Base-by-base conservation (phyloP, 2,329 filamentous ascomycete species). In the Fusarium tricinctum region DNA sequence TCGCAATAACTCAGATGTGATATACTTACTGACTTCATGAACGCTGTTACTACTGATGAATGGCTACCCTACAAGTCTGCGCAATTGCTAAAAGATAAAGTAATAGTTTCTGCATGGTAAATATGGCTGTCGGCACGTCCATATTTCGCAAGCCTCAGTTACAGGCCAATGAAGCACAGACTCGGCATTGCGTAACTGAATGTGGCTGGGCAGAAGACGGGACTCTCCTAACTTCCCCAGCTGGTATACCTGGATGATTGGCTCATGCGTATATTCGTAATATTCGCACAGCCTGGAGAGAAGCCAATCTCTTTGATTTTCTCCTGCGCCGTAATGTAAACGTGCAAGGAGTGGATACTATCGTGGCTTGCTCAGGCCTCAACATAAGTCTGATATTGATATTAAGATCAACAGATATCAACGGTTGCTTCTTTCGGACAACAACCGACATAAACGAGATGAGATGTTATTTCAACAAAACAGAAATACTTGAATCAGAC, bases 381-480 rank as follows among this genome's bases (percentile, higher is more conserved):
- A n/a, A 38, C 15, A 33, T 9, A 15, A 56, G 32, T 40, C 28
- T 44, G 17, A 60, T 35, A 68, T 69, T 69, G 39, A 60, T 35
- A 68, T 69, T 70, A 33, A 23, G 66, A 68, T 70, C 62, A 56
- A 48, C 52, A 58, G 22, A 26, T 43, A 50, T 30, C 33, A 66
- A 49, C 43, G 42, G 51, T 33, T 23, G 28, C 42, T 38, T 48
- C 22, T 47, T 53, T 35, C 39, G 28, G 15, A 42, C 19, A 17
- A n/a, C 10, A 30, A 53, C 14, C 26, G 28, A 40, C 26, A 19
- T 19, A 51, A 38, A 49, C 50, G n/a, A 47, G 35, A 55, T 58
- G 39, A 49, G 23, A 19, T 13, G 30, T 26, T 53, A 26, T 22
- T 26, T 44, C n/a, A 23, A 17, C 26, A 39, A n/a, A 22, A 28